These are phyloP conservation scores for Beauveria sp. DNA, from an alignment of 2,329 filamentous ascomycete species.

Conservation along the genomic window DNA sequence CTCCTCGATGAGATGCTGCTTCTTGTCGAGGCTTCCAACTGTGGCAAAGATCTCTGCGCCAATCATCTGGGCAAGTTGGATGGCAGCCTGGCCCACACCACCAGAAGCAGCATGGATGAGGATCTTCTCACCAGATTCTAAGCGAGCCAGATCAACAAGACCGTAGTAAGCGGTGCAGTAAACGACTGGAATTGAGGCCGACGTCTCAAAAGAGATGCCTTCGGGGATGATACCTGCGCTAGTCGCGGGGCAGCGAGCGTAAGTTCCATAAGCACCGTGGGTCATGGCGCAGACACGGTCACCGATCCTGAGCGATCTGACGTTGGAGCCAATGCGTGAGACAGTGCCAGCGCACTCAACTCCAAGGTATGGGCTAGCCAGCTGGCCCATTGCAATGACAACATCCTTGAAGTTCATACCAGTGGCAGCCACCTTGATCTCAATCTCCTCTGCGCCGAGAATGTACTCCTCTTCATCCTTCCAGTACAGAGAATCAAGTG, in stretches of 20 bases:
- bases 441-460: constrained; percentile 29
- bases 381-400: constrained; percentile 34
- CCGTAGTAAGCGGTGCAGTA: constrained; percentile 34
- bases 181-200: constrained; percentile 32
- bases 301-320: constrained; percentile 55
- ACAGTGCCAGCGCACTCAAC: constrained; percentile 34
- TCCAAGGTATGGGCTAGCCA: constrained; percentile 26
- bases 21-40: constrained; percentile 31
- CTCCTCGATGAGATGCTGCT: constrained; percentile 27
- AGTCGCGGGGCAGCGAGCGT: constrained; percentile 24
- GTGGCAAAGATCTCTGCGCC: constrained; percentile 37
- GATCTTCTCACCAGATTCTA: constrained; percentile 30
- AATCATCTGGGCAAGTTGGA: constrained; percentile 29
- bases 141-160: constrained; percentile 29
- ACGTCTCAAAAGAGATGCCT: constrained; percentile 28
- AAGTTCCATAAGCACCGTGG: constrained; percentile 26
- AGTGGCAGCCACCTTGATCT: constrained; percentile 35
- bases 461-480: constrained; percentile 25
- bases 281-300: constrained; percentile 61
- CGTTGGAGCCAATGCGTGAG: constrained; percentile 48
- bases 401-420: constrained; percentile 42
- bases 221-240: constrained; percentile 31
- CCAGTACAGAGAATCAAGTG: constrained; percentile 33
- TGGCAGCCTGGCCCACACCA: constrained; percentile 32
- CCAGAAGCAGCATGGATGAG: constrained; percentile 33